These are phyloP conservation scores for Eutrema japonicum DNA, from an alignment of 345 rosid species.

Conservation along the genomic window DNA sequence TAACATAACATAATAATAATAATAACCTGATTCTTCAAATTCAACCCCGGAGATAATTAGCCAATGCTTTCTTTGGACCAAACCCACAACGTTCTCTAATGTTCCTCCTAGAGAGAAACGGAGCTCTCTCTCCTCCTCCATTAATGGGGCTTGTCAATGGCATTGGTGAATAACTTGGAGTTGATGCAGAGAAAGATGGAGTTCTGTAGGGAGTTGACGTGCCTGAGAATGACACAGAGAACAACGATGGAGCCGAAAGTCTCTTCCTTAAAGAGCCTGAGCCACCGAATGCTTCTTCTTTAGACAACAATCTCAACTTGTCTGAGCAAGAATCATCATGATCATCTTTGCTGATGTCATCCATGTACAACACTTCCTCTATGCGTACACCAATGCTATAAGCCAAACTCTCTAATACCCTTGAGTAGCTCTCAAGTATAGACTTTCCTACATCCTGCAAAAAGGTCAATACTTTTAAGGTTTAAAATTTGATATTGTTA, in stretches of 20 bases:
- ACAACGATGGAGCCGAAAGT: conserved; percentile 60
- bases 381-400: conserved; percentile 86
- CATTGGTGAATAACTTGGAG: conserved; percentile 74
- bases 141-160: conserved; percentile 58
- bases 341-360: conserved; percentile 77
- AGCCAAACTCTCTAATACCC: conserved; percentile 89
- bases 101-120: conserved; percentile 61
- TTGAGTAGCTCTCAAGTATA: conserved; percentile 94
- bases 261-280: conserved; percentile 63
- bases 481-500: neutral
- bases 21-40: neutral
- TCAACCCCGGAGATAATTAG: conserved; percentile 71
- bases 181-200: conserved; percentile 53
- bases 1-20: neutral
- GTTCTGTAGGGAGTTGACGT: conserved; percentile 63
- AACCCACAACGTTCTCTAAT: conserved; percentile 76
- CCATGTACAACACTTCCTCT: conserved; percentile 85
- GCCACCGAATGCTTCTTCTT: conserved; percentile 51
- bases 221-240: conserved; percentile 57
- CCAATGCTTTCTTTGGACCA: conserved; percentile 81
- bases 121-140: conserved; percentile 68
- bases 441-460: conserved; percentile 93
- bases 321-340: conserved; percentile 39
- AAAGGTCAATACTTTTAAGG: neutral
- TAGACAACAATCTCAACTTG: conserved; percentile 44